These are phyloP conservation scores for Leccinum rimulosum DNA, from an alignment of 768 basidiomycete species.

Conservation along the genomic window DNA sequence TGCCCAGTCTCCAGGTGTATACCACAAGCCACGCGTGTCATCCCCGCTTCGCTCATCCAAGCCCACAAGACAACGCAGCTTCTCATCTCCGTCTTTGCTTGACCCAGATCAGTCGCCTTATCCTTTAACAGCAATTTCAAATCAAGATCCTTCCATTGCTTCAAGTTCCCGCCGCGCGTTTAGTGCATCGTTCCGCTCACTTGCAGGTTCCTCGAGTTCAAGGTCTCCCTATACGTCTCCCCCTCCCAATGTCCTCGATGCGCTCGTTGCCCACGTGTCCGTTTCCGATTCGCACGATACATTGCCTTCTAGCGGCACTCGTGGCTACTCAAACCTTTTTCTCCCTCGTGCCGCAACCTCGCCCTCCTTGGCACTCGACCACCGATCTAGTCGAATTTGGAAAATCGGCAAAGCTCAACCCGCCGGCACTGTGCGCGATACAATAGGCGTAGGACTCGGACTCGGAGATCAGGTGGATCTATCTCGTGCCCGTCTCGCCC, in stretches of 20 bases:
- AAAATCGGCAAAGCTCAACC: conserved; percentile 18
- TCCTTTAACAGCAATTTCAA: not conserved
- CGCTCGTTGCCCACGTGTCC: conserved; percentile 31
- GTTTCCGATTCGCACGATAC: conserved; percentile 23
- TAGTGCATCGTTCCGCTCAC: conserved; percentile 14
- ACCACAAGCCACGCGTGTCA: conserved; percentile 22
- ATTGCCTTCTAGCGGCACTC: conserved; percentile 50
- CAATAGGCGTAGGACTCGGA: conserved; percentile 27
- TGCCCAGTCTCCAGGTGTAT: conserved; percentile 7
- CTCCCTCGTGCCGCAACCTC: conserved; percentile 42
- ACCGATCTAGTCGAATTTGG: conserved; percentile 24
- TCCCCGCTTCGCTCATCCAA: conserved; percentile 25
- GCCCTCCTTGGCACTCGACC: conserved; percentile 15
- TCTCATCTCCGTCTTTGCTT: conserved; percentile 29
- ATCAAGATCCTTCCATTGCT: conserved; percentile 1
- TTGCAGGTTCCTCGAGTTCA: conserved; percentile 25
- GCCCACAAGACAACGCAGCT: conserved; percentile 28
- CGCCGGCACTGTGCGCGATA: conserved; percentile 19
- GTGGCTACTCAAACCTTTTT: conserved; percentile 52
- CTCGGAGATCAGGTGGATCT: conserved; percentile 61
- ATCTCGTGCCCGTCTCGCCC: conserved; percentile 73
- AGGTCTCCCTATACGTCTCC: conserved; percentile 32
- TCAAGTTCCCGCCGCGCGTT: conserved; percentile 11
- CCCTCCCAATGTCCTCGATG: conserved; percentile 30
- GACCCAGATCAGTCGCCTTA: conserved; percentile 4